phyloP scores from a whole-genome alignment of 2,329 filamentous ascomycete species.

The Aspergillus amoenus region DNA sequence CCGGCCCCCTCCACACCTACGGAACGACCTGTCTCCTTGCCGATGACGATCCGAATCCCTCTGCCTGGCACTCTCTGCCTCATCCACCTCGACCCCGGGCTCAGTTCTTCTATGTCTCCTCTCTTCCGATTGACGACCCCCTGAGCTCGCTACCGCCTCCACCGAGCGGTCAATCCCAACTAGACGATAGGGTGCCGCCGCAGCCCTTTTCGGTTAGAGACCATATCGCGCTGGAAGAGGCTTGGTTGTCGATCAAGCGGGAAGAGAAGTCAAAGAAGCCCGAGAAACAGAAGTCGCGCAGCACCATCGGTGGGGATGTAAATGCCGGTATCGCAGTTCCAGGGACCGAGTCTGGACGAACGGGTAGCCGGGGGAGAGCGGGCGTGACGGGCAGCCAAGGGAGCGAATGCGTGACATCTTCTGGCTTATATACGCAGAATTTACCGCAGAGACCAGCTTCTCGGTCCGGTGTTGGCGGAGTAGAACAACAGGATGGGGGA shows the following conservation, averaged over 20 bases:
- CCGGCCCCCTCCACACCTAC: constrained; percentile 56
- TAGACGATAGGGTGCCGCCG: constrained; percentile 59
- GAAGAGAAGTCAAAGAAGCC: constrained; percentile 14
- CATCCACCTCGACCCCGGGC: constrained; percentile 60
- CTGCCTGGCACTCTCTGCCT: constrained; percentile 35
- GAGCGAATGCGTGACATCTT: constrained; percentile 18
- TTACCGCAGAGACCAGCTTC: constrained; percentile 14
- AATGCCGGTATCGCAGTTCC: constrained; percentile 28
- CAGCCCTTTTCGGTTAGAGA: constrained; percentile 78
- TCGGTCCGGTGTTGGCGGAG: constrained; percentile 9
- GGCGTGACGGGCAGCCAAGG: constrained; percentile 19
- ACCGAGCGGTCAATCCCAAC: constrained; percentile 49
- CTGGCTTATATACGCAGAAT: constrained; percentile 16
- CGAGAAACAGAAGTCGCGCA: constrained; percentile 6
- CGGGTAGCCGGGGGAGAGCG: constrained; percentile 14
- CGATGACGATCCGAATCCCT: constrained; percentile 35
- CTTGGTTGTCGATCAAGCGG: constrained; percentile 64
- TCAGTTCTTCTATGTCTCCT: constrained; percentile 84
- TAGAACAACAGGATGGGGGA: constrained; percentile 9
- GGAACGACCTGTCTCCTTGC: constrained; percentile 57
- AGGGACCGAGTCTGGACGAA: constrained; percentile 12
- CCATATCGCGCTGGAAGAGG: constrained; percentile 74
- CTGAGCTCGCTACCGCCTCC: constrained; percentile 65
- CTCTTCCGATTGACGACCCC: constrained; percentile 82
- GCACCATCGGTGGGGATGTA: constrained; percentile 9